Base-by-base conservation (phyloP, 176 grass and related monocot species). In the Pontederia crassipes region DNA sequence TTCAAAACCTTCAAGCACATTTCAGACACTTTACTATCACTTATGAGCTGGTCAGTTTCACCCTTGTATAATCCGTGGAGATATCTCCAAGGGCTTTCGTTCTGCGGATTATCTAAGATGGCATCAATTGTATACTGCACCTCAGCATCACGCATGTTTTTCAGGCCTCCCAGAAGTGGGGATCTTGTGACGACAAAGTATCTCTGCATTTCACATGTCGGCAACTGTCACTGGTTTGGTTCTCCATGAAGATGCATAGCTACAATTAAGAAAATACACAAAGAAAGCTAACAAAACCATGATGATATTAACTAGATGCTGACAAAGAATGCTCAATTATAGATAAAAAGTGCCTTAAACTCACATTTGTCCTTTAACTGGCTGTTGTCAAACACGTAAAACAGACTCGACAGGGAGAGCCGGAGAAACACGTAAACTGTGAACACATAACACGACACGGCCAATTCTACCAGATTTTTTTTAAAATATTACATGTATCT, bases 81-180 rank as follows among this genome's bases (percentile, higher is more conserved):
- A 53, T 97, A 92, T 70, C 81, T 88, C 93, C 93, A 97, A 14
- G 93, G 81, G 64, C 93, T 92, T 81, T 97, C 93, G 14, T 97
- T 97, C 18, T 49, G 82, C 73, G 93, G 81, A 50, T 88, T 80
- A 32, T 27, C 71, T 17, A 92, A 77, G 74, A 97, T 92, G 58
- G 77, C 73, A 57, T 74, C 70, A 47, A 82, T 59, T 62, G 87
- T 86, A 77, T 91, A 97, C 62, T 82, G 47, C 59, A 92, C 84
- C 88, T 92, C 93, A 61, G 81, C 83, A 76, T 88, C 78, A 73
- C 79, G 74, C 93, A 97, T 81, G 46, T 60, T 68, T 40, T 4
- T 62, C 60, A 97, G 73, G 61, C 87, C 93, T 48, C 84, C 81
- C 32, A 80, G 84, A 69, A 85, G 45, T 9, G 87, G 93, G 7